Conservation (phyloP, 345 rosid genomes). For the Heritiera fomes region DNA sequence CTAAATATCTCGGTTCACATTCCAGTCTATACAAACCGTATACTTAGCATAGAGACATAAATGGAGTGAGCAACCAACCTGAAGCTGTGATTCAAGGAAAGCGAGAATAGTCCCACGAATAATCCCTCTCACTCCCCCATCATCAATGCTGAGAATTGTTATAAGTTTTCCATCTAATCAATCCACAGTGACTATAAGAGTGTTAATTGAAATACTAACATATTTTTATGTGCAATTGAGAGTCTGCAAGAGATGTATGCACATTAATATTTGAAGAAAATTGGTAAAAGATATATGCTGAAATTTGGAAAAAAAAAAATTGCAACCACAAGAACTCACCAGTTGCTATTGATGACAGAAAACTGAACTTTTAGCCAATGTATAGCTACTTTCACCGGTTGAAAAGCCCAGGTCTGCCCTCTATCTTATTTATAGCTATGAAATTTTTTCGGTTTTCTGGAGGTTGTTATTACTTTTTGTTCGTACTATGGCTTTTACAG, state of each 20-base stretch:
- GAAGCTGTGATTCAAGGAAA: conserved; percentile 38
- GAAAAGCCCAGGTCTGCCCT: neutral
- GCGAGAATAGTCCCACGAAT: conserved; percentile 37
- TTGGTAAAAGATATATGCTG: neutral
- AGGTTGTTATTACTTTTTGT: conserved; percentile 1
- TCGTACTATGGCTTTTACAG: neutral
- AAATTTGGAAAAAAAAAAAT: neutral
- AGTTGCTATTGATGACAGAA: neutral
- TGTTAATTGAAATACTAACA: neutral
- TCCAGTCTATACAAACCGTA: neutral
- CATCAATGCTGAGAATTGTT: conserved; percentile 49
- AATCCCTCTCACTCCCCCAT: conserved; percentile 47
- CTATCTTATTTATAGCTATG: neutral
- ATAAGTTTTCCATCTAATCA: conserved; percentile 32
- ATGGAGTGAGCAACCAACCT: conserved; percentile 24
- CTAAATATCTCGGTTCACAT: neutral
- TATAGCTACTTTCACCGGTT: neutral
- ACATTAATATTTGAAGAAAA: neutral
- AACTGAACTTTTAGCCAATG: neutral
- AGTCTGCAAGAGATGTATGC: neutral
- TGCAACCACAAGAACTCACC: conserved; percentile 3
- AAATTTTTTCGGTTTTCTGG: neutral
- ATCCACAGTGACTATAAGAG: neutral
- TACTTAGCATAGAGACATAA: neutral
- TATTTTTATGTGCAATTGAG: neutral